These are phyloP conservation scores for Arthrobotrys conoides DNA, from an alignment of 2,329 filamentous ascomycete species.

Conservation along the genomic window DNA sequence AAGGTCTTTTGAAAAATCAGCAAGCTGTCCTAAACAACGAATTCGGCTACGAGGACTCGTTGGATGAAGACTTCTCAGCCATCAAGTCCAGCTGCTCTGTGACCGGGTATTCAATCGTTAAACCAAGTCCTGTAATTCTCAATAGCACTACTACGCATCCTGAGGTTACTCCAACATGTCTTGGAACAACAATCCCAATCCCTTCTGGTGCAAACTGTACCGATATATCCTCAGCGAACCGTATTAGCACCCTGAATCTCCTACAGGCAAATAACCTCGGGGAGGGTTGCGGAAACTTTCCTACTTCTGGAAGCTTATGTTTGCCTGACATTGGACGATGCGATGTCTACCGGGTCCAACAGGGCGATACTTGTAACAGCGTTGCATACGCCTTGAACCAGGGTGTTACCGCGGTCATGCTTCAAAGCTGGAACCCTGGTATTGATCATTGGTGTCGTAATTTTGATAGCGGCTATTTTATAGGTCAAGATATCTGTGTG, in stretches of 20 bases:
- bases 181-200: conserved; percentile 44
- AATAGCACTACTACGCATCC: conserved; percentile 42
- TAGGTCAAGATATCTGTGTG: conserved; percentile 63
- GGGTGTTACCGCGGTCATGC: conserved; percentile 61
- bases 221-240: conserved; percentile 47
- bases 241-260: conserved; percentile 61
- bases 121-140: conserved; percentile 46
- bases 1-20: conserved; percentile 45
- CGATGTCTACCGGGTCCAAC: conserved; percentile 60
- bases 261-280: conserved; percentile 62
- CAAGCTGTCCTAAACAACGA: conserved; percentile 43
- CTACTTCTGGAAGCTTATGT: conserved; percentile 62
- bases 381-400: conserved; percentile 58
- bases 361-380: conserved; percentile 62
- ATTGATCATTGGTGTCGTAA: conserved; percentile 63
- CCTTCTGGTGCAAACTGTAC: conserved; percentile 50
- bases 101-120: conserved; percentile 41
- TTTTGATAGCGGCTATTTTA: conserved; percentile 55
- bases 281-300: conserved; percentile 62
- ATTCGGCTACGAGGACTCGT: conserved; percentile 48
- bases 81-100: conserved; percentile 47
- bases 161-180: conserved; percentile 47
- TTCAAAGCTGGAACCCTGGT: conserved; percentile 64
- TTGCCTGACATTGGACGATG: conserved; percentile 60
- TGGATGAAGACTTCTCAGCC: conserved; percentile 42